These are phyloP conservation scores for Solanum hybrid DNA, from an alignment of 305 asterid genomes.

Conservation along the genomic window DNA sequence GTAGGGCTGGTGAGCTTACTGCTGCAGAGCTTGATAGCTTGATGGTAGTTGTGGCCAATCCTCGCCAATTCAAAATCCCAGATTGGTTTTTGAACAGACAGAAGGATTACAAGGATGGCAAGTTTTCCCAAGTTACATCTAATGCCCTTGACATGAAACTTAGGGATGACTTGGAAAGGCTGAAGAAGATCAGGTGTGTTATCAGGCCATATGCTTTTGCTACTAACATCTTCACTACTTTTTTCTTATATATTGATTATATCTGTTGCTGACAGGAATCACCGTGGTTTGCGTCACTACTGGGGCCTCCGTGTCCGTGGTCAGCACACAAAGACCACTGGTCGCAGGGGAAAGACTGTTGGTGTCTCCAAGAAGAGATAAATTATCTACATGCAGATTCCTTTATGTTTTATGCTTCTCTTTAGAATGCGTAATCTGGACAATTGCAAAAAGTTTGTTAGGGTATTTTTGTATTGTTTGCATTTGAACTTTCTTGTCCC, in stretches of 20 bases:
- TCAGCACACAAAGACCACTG: constrained; percentile 35
- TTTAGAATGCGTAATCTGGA: background rate
- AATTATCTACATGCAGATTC: background rate
- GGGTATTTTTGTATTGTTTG: background rate
- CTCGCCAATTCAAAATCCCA: constrained; percentile 23
- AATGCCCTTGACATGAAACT: constrained; percentile 27
- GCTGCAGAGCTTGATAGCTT: constrained; percentile 24
- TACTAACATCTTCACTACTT: background rate
- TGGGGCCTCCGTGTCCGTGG: constrained; percentile 40
- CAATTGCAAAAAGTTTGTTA: background rate
- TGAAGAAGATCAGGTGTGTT: constrained; percentile 26
- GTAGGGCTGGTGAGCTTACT: constrained; percentile 23
- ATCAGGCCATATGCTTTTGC: background rate
- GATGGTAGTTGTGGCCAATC: constrained; percentile 24
- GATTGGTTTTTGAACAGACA: constrained; percentile 25
- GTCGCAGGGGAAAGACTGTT: constrained; percentile 35
- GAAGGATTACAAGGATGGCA: constrained; percentile 27
- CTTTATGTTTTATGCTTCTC: background rate
- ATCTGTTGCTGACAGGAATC: constrained; percentile 16
- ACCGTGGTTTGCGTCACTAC: constrained; percentile 34
- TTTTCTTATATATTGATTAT: background rate
- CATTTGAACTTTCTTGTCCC: background rate
- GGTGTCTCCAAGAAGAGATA: constrained; percentile 36
- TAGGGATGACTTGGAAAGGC: constrained; percentile 23
- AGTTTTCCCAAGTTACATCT: constrained; percentile 20